Conservation (phyloP, 305 asterid species). For the Fraxinus velutina region DNA sequence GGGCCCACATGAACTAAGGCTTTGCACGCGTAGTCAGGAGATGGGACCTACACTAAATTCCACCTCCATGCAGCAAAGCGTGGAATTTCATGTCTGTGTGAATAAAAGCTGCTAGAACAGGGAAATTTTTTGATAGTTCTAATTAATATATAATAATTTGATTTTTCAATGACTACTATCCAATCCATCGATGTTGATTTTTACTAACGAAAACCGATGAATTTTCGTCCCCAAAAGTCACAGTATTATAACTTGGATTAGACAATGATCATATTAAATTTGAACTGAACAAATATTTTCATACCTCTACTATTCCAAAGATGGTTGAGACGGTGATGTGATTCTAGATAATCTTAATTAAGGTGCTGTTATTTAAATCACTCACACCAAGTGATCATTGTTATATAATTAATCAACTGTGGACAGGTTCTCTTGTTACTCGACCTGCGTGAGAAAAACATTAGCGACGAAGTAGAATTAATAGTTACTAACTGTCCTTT, state of each 20-base stretch:
- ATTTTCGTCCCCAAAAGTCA: not conserved
- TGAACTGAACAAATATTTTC: not conserved
- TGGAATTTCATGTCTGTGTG: not conserved
- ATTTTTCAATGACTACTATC: not conserved
- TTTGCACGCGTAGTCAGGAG: not conserved
- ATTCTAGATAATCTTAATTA: not conserved
- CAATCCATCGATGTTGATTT: not conserved
- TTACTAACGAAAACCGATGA: not conserved
- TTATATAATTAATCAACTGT: too few relatives aligned
- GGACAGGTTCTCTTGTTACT: not conserved
- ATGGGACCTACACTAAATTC: not conserved
- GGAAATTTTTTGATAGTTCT: too few relatives aligned
- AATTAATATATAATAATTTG: too few relatives aligned
- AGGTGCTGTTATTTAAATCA: not conserved
- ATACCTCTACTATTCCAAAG: not conserved
- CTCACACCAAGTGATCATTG: not conserved
- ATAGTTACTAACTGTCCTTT: not conserved
- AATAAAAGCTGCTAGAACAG: not conserved
- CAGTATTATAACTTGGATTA: not conserved
- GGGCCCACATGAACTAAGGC: not conserved
- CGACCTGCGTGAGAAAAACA: not conserved
- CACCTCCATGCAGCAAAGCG: not conserved
- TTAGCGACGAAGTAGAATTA: not conserved
- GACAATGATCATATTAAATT: not conserved
- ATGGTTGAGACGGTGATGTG: not conserved